Conservation (phyloP, 2,329 filamentous ascomycete genomes). For the Aspergillus hiratsukae region DNA sequence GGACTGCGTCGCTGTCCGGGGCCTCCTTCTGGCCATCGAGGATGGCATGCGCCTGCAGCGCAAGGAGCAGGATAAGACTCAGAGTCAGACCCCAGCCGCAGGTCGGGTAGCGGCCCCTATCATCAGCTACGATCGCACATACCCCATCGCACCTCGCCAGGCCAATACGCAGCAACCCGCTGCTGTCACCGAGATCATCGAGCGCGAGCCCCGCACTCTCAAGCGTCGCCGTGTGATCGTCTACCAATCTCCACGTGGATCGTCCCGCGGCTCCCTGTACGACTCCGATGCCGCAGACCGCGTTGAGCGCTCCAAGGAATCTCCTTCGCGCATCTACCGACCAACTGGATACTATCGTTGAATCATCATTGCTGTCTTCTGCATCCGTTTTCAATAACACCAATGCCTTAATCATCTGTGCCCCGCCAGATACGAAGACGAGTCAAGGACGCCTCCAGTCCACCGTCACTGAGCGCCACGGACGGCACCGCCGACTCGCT, state of each 20-base stretch:
- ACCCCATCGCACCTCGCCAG: constrained; percentile 25
- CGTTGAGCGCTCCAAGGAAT: constrained; percentile 28
- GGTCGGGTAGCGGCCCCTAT: constrained; percentile 15
- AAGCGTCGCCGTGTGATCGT: constrained; percentile 30
- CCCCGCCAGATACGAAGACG: neutral
- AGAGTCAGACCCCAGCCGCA: neutral
- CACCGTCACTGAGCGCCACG: neutral
- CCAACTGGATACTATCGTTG: constrained; percentile 29
- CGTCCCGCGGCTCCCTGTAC: constrained; percentile 35
- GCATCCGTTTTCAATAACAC: neutral
- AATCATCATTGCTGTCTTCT: neutral
- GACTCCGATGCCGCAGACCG: constrained; percentile 31
- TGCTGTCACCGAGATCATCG: constrained; percentile 23
- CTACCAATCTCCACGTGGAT: constrained; percentile 32
- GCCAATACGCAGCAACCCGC: constrained; percentile 12
- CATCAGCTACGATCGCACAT: constrained; percentile 33
- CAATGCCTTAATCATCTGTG: neutral
- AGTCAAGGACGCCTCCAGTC: neutral
- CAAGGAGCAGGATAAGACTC: constrained; percentile 8
- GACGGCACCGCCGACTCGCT: neutral
- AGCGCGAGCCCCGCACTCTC: constrained; percentile 21
- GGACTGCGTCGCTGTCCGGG: constrained; percentile 29
- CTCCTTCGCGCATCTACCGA: constrained; percentile 25
- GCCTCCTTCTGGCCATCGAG: constrained; percentile 41
- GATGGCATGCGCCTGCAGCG: constrained; percentile 32